A percentile compares a stretch with the other conserved stretches of the same genome.
Evolutionary conservation across 306 rosid genomes (phyloP).

Genomic region (Dryas alaskensis): DNA sequence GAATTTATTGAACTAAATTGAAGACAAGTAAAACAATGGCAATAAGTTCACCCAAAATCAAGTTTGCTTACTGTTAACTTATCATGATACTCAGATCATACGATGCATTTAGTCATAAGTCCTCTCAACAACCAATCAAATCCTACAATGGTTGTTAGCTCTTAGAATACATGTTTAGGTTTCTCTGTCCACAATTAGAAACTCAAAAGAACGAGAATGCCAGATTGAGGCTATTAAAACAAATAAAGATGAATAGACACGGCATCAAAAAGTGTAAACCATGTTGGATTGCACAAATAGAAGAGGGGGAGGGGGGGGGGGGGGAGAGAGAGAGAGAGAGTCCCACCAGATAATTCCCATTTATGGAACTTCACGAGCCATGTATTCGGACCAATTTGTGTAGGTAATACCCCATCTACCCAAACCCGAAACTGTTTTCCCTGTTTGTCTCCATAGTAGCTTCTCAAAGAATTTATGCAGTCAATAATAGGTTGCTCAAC

Average conservation of each 20-base stretch:
- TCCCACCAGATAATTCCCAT: constrained; percentile 72
- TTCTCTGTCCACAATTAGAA: background rate
- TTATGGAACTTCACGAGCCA: constrained; percentile 73
- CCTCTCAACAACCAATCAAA: background rate
- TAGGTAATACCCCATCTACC: constrained; percentile 61
- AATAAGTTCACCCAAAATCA: background rate
- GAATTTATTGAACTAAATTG: background rate
- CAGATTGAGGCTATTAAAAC: background rate
- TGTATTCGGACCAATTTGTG: constrained; percentile 45
- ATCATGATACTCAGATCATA: background rate
- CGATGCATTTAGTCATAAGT: background rate
- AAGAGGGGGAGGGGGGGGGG: constrained; percentile 7
- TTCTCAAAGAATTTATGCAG: constrained; percentile 34
- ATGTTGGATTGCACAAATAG: constrained; percentile 5
- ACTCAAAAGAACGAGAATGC: background rate
- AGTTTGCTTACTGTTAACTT: background rate
- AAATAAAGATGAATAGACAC: background rate
- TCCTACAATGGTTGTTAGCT: too few relatives aligned
- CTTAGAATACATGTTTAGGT: background rate
- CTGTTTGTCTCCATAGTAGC: constrained; percentile 61
- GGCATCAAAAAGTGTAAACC: background rate
- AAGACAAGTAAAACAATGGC: background rate
- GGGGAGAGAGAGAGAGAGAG: constrained; percentile 1
- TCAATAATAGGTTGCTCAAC: constrained; percentile 37
- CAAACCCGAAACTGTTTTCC: constrained; percentile 66